These are phyloP conservation scores for Eucalyptus brandiana DNA, from an alignment of 345 rosid genomes.

Conservation along the genomic window DNA sequence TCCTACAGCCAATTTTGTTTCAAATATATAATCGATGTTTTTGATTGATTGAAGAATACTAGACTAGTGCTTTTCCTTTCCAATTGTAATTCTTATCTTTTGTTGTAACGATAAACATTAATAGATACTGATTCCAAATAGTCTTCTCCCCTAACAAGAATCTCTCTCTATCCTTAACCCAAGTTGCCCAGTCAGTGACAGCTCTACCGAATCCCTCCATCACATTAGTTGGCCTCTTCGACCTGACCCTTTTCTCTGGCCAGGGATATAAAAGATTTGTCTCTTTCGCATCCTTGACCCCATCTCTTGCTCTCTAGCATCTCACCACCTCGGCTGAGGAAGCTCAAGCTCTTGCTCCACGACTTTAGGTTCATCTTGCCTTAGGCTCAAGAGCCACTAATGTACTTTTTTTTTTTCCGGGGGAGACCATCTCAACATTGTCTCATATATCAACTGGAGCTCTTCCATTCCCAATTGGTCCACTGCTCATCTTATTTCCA, in stretches of 20 bases:
- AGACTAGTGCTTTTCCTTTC: too few species aligned
- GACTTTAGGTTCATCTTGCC: background rate
- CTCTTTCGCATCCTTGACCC: background rate
- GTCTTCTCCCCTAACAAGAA: too few species aligned
- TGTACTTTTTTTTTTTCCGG: background rate
- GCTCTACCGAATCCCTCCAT: background rate
- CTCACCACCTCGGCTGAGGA: background rate
- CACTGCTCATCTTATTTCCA: background rate
- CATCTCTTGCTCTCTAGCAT: background rate
- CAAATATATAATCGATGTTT: background rate
- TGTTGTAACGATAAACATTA: too few species aligned
- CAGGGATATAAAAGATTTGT: background rate
- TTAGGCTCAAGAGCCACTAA: background rate
- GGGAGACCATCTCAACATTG: background rate
- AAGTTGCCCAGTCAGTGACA: background rate
- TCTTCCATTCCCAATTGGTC: background rate
- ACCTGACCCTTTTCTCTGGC: background rate
- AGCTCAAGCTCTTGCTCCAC: background rate
- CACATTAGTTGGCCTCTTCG: background rate
- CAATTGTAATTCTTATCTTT: too few species aligned
- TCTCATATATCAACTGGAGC: background rate
- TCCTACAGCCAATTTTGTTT: background rate
- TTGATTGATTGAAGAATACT: too few species aligned
- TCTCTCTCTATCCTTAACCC: background rate
- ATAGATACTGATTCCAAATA: too few species aligned